Percentiles rank a stretch among this genome's conserved stretches.
These are phyloP conservation scores for carrot (Daucus carota) DNA, from an alignment of 129 eudicot species.

Conservation along the genomic window DH1_v3.0 NC_030387.2:11953001-11953500, in stretches of 20 bases:
- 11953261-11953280: background rate
- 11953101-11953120: no score
- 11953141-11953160: background rate
- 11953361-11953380: background rate
- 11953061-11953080: no score
- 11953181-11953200: background rate
- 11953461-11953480: background rate
- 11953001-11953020: no score
- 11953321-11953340: background rate
- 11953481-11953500: background rate
- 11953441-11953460: background rate
- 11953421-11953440: background rate
- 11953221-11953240: background rate
- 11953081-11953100: no score
- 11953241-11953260: background rate
- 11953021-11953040: no score
- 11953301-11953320: background rate
- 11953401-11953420: background rate
- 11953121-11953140: no score
- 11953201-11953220: background rate
- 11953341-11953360: background rate
- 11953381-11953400: background rate
- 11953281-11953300: background rate
- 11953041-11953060: no score
- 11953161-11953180: background rate